Conservation (phyloP, 2,329 filamentous ascomycete genomes). For the Calonectria pseudoturangicola region DNA sequence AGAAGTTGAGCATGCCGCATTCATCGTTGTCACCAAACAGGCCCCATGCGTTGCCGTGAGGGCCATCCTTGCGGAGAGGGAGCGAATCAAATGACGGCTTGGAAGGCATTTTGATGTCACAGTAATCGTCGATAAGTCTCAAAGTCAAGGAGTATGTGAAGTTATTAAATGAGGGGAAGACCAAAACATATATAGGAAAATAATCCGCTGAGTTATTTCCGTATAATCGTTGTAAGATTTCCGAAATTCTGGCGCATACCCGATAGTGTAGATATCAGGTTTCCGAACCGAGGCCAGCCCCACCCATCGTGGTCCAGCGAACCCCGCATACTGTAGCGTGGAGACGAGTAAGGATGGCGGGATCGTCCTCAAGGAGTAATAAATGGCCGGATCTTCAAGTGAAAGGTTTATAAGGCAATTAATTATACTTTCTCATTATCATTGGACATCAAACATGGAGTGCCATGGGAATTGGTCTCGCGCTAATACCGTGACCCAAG, state of each 20-base stretch:
- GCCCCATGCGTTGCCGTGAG: constrained; percentile 74
- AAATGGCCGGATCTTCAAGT: no score
- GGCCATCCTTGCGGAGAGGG: constrained; percentile 69
- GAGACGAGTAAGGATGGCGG: no score
- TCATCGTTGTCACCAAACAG: constrained; percentile 71
- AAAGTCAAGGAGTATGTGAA: not conserved
- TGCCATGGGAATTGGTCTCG: no score
- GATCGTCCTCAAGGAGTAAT: no score
- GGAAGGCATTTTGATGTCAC: constrained; percentile 13
- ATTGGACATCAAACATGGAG: no score
- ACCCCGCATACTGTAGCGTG: no score
- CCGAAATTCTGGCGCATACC: not conserved
- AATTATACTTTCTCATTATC: no score
- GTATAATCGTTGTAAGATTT: not conserved
- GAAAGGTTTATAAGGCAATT: no score
- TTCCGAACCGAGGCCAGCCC: not conserved
- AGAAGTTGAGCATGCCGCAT: constrained; percentile 72
- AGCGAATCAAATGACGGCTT: constrained; percentile 65
- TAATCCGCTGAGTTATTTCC: constrained; percentile 7
- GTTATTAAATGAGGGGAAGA: constrained; percentile 15
- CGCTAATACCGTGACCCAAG: no score
- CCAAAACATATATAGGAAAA: constrained; percentile 2
- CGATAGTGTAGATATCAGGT: not conserved
- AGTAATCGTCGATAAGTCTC: not conserved
- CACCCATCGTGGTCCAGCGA: not conserved